A percentile compares a stretch with the other conserved stretches of the same genome.
Conservation (phyloP, 1,284 basidiomycete species). For the Leccinum angustisporum region DNA sequence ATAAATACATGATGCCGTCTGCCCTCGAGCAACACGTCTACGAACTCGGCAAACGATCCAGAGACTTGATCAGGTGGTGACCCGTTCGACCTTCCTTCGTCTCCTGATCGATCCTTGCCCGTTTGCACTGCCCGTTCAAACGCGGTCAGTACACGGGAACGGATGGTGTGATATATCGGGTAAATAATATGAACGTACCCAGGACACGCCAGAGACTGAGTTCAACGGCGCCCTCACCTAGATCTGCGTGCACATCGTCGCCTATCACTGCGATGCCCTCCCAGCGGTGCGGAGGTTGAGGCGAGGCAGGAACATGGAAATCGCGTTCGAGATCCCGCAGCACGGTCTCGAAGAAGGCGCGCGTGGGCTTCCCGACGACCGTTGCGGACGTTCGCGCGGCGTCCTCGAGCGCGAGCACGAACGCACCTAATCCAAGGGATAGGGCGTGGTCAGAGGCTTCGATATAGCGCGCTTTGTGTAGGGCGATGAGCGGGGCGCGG, state of each 20-base stretch:
- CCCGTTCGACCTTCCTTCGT: no score
- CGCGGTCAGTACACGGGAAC: no score
- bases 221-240: conserved; percentile 61
- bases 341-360: conserved; percentile 36
- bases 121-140: no score
- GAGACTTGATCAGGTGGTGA: no score
- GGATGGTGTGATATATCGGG: no score
- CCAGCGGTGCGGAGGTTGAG: background rate
- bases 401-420: conserved; percentile 62
- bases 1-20: no score
- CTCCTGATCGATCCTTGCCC: no score
- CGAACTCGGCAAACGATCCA: conserved; percentile 55
- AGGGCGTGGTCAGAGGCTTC: conserved; percentile 30
- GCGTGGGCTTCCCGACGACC: conserved; percentile 66
- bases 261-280: conserved; percentile 59
- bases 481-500: conserved; percentile 47
- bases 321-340: conserved; percentile 36
- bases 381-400: conserved; percentile 50
- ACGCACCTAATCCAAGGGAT: conserved; percentile 69
- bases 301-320: background rate
- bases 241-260: conserved; percentile 66
- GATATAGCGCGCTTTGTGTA: conserved; percentile 45
- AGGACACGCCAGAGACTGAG: conserved; percentile 36
- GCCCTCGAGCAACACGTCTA: conserved; percentile 39
- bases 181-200: no score